A percentile compares a stretch with the other conserved stretches of the same genome.
phyloP scores from a whole-genome alignment of 192 early-diverging fungal genomes.

The Pilobolus umbonatus region DNA sequence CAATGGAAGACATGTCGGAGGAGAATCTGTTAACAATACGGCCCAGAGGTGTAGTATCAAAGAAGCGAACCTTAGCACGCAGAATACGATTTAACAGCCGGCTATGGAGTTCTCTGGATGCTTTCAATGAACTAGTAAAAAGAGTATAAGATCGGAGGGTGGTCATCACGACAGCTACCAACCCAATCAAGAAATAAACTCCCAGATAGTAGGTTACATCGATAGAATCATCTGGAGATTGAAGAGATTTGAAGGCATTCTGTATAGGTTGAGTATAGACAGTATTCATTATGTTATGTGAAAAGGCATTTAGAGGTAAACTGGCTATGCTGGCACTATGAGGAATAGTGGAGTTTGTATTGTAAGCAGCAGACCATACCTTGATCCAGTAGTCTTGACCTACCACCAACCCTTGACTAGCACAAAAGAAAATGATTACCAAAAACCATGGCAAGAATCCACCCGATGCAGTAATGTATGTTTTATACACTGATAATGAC shows the following conservation, averaged over 20 bases:
- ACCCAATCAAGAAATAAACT: conserved; percentile 57
- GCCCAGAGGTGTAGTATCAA: conserved; percentile 86
- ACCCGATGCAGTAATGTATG: conserved; percentile 71
- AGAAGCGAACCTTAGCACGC: conserved; percentile 78
- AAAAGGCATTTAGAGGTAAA: background rate
- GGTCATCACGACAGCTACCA: conserved; percentile 34
- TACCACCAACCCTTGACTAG: conserved; percentile 35
- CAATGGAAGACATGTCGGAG: conserved; percentile 81
- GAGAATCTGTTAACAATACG: conserved; percentile 80
- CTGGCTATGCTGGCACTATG: background rate
- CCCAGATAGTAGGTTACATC: conserved; percentile 59
- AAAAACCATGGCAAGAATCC: conserved; percentile 59
- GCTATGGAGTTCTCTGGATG: conserved; percentile 55
- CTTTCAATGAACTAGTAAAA: conserved; percentile 46
- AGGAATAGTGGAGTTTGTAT: background rate
- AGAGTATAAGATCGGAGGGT: conserved; percentile 39
- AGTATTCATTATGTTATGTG: background rate
- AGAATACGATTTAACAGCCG: conserved; percentile 52
- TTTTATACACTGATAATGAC: conserved; percentile 64
- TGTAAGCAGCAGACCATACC: conserved; percentile 48
- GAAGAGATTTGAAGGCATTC: background rate
- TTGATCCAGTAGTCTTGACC: conserved; percentile 65
- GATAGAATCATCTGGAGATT: conserved; percentile 23
- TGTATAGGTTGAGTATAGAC: background rate
- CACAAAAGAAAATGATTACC: conserved; percentile 40